phyloP scores from a whole-genome alignment of 805 yeast species.

The Kuraishia molischiana region DNA sequence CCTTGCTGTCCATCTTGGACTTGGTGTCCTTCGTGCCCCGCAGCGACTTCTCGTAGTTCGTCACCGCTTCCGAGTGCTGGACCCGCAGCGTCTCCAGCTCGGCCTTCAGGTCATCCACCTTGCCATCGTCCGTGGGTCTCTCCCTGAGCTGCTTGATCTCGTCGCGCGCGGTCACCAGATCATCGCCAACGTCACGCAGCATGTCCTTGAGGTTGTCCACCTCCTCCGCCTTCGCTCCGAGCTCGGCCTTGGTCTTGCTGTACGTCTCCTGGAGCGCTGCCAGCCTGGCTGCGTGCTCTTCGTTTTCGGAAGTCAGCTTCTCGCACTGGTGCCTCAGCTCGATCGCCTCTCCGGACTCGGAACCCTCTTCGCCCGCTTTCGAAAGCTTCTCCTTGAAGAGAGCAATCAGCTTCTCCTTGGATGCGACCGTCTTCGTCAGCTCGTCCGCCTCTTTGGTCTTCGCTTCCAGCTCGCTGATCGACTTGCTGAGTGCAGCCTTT shows the following conservation, averaged over 20 bases:
- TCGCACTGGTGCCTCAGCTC: constrained; percentile 16
- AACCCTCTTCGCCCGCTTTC: constrained; percentile 9
- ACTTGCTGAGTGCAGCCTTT: not conserved
- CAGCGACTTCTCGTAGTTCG: constrained; percentile 20
- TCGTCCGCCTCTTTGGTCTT: constrained; percentile 8
- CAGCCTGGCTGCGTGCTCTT: constrained; percentile 5
- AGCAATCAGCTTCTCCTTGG: constrained; percentile 11
- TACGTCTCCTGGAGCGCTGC: constrained; percentile 4
- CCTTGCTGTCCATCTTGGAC: not conserved
- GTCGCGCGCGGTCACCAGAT: constrained; percentile 62
- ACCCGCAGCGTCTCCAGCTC: constrained; percentile 18
- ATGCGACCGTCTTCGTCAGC: constrained; percentile 13
- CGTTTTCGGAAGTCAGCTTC: constrained; percentile 6
- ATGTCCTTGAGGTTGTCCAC: constrained; percentile 64
- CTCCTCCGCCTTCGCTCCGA: constrained; percentile 46
- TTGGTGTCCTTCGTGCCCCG: not conserved
- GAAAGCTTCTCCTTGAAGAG: constrained; percentile 17
- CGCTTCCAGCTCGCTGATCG: constrained; percentile 6
- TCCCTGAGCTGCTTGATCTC: constrained; percentile 31
- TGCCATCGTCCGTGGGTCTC: constrained; percentile 6
- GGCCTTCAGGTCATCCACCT: constrained; percentile 11
- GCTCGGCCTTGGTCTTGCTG: constrained; percentile 14
- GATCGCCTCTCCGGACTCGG: constrained; percentile 5
- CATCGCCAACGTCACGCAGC: constrained; percentile 70
- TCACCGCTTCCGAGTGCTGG: constrained; percentile 25